A percentile compares a stretch with the other conserved stretches of the same genome.
Evolutionary conservation across 2,329 filamentous ascomycete genomes (phyloP).

Genomic region (Ceratocystis harringtonii): DNA sequence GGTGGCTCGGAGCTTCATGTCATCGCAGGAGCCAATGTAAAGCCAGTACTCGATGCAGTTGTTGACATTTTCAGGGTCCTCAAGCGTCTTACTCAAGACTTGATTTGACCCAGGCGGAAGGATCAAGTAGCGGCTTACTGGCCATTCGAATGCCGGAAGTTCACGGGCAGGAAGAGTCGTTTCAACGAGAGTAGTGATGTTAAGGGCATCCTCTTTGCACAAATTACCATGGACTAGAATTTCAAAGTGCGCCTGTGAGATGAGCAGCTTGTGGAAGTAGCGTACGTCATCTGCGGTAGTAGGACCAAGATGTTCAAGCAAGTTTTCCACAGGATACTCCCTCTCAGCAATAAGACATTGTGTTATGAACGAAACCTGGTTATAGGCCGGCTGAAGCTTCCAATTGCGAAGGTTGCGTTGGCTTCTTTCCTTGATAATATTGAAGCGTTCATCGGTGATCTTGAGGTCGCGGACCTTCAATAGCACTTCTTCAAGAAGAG

Average conservation of each 20-base stretch:
- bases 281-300: slow-evolving; percentile 62
- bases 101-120: slow-evolving; percentile 70
- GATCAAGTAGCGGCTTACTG: slow-evolving; percentile 59
- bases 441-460: slow-evolving; percentile 74
- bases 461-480: slow-evolving; percentile 70
- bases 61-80: slow-evolving; percentile 80
- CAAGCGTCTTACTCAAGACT: slow-evolving; percentile 64
- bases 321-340: slow-evolving; percentile 65
- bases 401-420: slow-evolving; percentile 68
- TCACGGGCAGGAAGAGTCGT: slow-evolving; percentile 57
- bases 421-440: slow-evolving; percentile 77
- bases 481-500: slow-evolving; percentile 79
- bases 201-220: slow-evolving; percentile 82
- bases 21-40: slow-evolving; percentile 51
- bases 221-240: slow-evolving; percentile 81
- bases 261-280: slow-evolving; percentile 62
- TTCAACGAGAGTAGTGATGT: slow-evolving; percentile 70
- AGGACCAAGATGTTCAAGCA: slow-evolving; percentile 58
- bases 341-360: slow-evolving; percentile 65
- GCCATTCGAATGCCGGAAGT: slow-evolving; percentile 66
- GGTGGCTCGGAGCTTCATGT: slow-evolving; percentile 58
- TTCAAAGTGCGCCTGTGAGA: slow-evolving; percentile 77
- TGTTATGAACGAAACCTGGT: slow-evolving; percentile 72
- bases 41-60: slow-evolving; percentile 71
- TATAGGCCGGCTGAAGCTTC: slow-evolving; percentile 76